Evolutionary conservation across 768 basidiomycete genomes (phyloP).

Genomic region (Pisolithus albus): DNA sequence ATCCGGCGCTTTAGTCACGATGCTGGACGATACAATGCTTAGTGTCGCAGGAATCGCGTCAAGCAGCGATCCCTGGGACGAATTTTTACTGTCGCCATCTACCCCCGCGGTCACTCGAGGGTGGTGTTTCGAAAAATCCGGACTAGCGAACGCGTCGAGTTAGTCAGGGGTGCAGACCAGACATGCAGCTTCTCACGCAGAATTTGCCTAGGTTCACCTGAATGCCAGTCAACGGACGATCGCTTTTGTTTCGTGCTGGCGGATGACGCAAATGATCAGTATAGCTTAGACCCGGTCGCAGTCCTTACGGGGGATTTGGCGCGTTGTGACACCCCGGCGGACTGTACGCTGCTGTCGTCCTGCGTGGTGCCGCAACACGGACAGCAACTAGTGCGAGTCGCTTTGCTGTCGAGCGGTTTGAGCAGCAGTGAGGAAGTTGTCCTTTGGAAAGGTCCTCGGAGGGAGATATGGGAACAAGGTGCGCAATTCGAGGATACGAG

Average conservation of each 20-base stretch:
- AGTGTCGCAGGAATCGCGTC: conserved; percentile 14
- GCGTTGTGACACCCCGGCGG: conserved; percentile 36
- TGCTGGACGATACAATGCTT: conserved; percentile 57
- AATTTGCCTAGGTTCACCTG: background rate
- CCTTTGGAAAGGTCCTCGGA: conserved; percentile 66
- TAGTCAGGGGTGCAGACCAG: background rate
- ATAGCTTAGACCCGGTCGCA: conserved; percentile 53
- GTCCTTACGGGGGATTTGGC: conserved; percentile 32
- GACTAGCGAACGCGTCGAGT: conserved; percentile 21
- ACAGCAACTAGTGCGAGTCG: conserved; percentile 52
- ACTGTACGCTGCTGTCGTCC: conserved; percentile 32
- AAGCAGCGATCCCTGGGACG: conserved; percentile 38
- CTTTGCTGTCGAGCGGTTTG: conserved; percentile 22
- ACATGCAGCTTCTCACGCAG: background rate
- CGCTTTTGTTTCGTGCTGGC: conserved; percentile 41
- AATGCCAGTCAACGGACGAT: conserved; percentile 4
- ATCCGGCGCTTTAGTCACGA: conserved; percentile 52
- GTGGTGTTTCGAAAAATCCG: conserved; percentile 52
- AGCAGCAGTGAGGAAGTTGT: conserved; percentile 31
- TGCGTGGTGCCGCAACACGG: conserved; percentile 51
- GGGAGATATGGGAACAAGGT: conserved; percentile 67
- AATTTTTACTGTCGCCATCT: conserved; percentile 31
- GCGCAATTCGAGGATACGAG: conserved; percentile 8
- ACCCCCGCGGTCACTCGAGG: conserved; percentile 29
- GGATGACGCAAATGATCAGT: conserved; percentile 23